Conservation (phyloP, 2,329 filamentous ascomycete genomes). For the Plenodomus lindquistii region DNA sequence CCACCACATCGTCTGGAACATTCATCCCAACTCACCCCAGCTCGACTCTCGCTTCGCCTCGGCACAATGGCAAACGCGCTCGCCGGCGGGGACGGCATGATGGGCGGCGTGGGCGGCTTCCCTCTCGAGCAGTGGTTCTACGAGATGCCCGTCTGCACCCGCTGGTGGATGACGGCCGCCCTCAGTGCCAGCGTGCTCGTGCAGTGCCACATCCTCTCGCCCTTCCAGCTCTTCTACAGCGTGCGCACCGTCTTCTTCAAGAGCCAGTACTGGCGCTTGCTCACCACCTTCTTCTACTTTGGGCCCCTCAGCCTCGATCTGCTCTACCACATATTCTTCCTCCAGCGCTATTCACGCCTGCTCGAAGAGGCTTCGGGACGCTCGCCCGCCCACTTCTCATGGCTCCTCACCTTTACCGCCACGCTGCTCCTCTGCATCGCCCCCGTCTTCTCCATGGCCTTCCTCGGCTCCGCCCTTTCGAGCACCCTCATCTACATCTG, state of each 20-base stretch:
- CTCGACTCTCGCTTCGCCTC: background rate
- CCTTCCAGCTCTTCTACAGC: conserved; percentile 97
- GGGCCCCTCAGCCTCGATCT: conserved; percentile 92
- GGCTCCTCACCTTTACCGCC: conserved; percentile 86
- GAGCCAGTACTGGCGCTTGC: conserved; percentile 94
- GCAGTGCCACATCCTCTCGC: conserved; percentile 88
- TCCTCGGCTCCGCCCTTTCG: conserved; percentile 89
- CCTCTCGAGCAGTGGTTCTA: conserved; percentile 98
- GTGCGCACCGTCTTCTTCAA: conserved; percentile 89
- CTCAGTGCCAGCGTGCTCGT: conserved; percentile 85
- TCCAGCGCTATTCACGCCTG: conserved; percentile 92
- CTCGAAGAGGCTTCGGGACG: conserved; percentile 93
- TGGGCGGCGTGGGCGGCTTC: conserved; percentile 63
- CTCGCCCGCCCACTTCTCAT: conserved; percentile 91
- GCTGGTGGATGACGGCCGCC: conserved; percentile 95
- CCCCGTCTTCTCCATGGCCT: conserved; percentile 86
- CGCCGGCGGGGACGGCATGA: conserved; percentile 48
- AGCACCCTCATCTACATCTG: conserved; percentile 97
- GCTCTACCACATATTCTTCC: conserved; percentile 97
- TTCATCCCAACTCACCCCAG: background rate
- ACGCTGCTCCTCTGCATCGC: conserved; percentile 78
- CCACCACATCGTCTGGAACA: background rate
- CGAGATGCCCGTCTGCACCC: conserved; percentile 95
- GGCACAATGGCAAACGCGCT: conserved; percentile 52
- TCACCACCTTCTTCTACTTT: conserved; percentile 97